A percentile compares a stretch with the other conserved stretches of the same genome.
These are phyloP conservation scores for Trichoderma asperelloides DNA, from an alignment of 495 filamentous ascomycete genomes.

Conservation along the genomic window DNA sequence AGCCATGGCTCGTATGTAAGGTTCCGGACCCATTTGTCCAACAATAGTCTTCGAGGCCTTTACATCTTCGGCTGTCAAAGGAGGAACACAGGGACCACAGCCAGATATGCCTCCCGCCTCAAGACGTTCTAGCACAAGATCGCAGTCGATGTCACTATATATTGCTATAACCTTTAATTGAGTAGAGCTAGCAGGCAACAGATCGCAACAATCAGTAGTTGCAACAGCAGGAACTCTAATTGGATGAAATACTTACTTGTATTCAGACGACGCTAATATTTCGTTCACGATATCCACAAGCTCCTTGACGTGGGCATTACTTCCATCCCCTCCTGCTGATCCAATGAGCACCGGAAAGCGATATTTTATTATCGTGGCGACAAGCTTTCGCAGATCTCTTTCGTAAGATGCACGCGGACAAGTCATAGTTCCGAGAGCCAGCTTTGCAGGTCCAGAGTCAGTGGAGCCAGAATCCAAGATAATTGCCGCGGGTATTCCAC, in stretches of 20 bases:
- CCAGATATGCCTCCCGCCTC: conserved; percentile 14
- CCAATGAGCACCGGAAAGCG: conserved; percentile 34
- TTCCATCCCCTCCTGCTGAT: conserved; percentile 42
- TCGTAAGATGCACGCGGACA: conserved; percentile 26
- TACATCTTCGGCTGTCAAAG: conserved; percentile 29
- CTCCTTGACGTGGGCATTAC: conserved; percentile 33
- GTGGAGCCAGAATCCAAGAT: conserved; percentile 44
- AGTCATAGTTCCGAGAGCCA: conserved; percentile 32
- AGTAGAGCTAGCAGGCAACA: conserved; percentile 9
- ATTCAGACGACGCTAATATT: conserved; percentile 20
- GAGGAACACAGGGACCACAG: conserved; percentile 27
- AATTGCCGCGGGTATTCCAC: conserved; percentile 21
- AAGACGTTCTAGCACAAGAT: conserved; percentile 22
- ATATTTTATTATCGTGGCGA: conserved; percentile 21
- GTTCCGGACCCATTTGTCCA: conserved; percentile 29
- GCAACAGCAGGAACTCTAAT: background rate
- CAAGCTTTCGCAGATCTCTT: conserved; percentile 31
- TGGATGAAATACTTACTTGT: background rate
- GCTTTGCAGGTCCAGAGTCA: conserved; percentile 37
- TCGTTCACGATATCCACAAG: conserved; percentile 28
- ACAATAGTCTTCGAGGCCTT: conserved; percentile 26
- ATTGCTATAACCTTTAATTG: conserved; percentile 35
- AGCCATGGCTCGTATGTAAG: conserved; percentile 31
- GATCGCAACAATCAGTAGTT: background rate
- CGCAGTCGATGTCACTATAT: conserved; percentile 27